These are phyloP conservation scores for Vicia villosa DNA, from an alignment of 306 rosid species.

Conservation along the genomic window DNA sequence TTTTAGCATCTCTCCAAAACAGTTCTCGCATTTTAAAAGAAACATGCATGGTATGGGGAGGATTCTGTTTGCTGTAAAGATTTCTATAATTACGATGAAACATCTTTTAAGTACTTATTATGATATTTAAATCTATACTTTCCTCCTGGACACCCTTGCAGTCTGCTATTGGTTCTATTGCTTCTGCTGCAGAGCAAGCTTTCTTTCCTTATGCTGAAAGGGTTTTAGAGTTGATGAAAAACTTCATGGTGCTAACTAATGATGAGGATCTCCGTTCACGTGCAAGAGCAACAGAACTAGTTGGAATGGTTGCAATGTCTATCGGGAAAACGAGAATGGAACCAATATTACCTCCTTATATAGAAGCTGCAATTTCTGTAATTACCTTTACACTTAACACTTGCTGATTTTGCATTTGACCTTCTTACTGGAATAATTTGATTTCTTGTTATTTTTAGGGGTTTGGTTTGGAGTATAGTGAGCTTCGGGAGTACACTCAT, in stretches of 20 bases:
- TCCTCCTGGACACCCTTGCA: slow-evolving; percentile 45
- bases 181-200: slow-evolving; percentile 95
- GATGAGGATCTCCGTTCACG: slow-evolving; percentile 95
- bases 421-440: slow-evolving; percentile 34
- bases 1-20: slow-evolving; percentile 80
- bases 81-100: slow-evolving; percentile 23
- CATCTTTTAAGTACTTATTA: slow-evolving; percentile 14
- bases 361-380: slow-evolving; percentile 96
- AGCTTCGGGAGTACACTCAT: slow-evolving; percentile 96
- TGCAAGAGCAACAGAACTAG: slow-evolving; percentile 97
- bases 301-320: slow-evolving; percentile 98
- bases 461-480: slow-evolving; percentile 87
- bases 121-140: slow-evolving; percentile 31
- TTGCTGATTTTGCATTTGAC: slow-evolving; percentile 18
- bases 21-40: slow-evolving; percentile 88
- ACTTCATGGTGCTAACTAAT: slow-evolving; percentile 83
- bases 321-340: slow-evolving; percentile 89
- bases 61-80: slow-evolving; percentile 31
- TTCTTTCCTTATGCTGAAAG: slow-evolving; percentile 94
- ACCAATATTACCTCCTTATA: slow-evolving; percentile 83
- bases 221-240: slow-evolving; percentile 93
- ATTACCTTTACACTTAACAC: slow-evolving; percentile 38
- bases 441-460: slow-evolving; percentile 62
- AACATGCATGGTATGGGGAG: slow-evolving; percentile 89
- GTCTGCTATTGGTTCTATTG: slow-evolving; percentile 99